A percentile compares a stretch with the other conserved stretches of the same genome.
phyloP scores from a whole-genome alignment of 257 asterid species.

The Fraxinus anomala region DNA sequence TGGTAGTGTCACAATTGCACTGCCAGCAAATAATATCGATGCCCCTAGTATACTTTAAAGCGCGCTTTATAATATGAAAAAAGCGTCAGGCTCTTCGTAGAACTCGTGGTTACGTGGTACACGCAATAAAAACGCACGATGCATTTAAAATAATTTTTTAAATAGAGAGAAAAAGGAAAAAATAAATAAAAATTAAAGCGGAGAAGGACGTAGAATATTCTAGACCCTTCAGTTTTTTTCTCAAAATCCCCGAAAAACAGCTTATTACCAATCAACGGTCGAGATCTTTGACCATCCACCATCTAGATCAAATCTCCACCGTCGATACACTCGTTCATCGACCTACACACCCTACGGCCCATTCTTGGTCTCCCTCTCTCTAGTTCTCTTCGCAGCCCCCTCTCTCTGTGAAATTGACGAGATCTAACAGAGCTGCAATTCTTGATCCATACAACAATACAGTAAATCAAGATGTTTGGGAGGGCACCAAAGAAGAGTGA shows the following conservation, averaged over 20 bases:
- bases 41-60: no score
- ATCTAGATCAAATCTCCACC: conserved; percentile 15
- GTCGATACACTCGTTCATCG: not conserved
- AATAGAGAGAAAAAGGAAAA: not conserved
- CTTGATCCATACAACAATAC: not conserved
- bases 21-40: no score
- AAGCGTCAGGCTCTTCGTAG: no score
- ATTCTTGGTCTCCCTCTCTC: not conserved
- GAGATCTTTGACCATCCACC: not conserved
- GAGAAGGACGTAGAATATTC: not conserved
- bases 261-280: conserved; percentile 15
- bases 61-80: no score
- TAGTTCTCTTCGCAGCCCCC: not conserved
- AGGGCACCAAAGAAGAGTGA: conserved; percentile 57
- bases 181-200: not conserved
- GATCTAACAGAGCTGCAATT: not conserved
- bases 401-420: not conserved
- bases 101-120: no score
- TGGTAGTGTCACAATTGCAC: no score
- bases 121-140: no score
- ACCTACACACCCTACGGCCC: not conserved
- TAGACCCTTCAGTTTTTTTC: not conserved
- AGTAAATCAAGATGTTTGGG: conserved; percentile 47
- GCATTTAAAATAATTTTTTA: no score
- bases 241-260: not conserved